phyloP scores from a whole-genome alignment of 495 filamentous ascomycete species.

The Filosporella fistucella region DNA sequence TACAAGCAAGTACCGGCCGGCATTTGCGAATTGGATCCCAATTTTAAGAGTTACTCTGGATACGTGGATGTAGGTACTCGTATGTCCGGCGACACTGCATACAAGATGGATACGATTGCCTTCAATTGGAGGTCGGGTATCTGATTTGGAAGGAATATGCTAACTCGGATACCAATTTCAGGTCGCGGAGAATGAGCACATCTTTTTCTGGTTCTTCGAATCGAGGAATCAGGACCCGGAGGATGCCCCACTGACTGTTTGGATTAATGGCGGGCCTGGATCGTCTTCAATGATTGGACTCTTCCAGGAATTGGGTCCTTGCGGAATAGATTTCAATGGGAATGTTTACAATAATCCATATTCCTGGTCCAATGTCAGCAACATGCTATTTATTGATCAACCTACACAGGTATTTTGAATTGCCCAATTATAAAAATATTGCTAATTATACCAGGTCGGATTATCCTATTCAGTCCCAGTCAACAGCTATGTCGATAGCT shows the following conservation, averaged over 20 bases:
- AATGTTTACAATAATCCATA: slow-evolving; percentile 49
- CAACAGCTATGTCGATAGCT: slow-evolving; percentile 36
- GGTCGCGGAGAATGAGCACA: slow-evolving; percentile 54
- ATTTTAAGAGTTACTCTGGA: slow-evolving; percentile 61
- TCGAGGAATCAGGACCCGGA: slow-evolving; percentile 46
- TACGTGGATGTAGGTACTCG: slow-evolving; percentile 67
- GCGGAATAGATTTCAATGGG: slow-evolving; percentile 39
- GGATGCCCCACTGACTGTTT: slow-evolving; percentile 54
- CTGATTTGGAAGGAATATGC: no score
- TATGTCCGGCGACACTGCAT: no score
- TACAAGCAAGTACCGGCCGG: slow-evolving; percentile 60
- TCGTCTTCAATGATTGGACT: slow-evolving; percentile 57
- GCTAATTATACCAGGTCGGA: slow-evolving; percentile 32
- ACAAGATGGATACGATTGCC: no score
- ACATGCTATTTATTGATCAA: slow-evolving; percentile 57
- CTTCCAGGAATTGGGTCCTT: slow-evolving; percentile 61
- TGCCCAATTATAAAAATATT: neutral
- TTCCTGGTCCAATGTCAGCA: slow-evolving; percentile 53
- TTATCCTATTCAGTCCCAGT: slow-evolving; percentile 55
- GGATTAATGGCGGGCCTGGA: slow-evolving; percentile 59
- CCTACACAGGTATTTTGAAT: slow-evolving; percentile 36
- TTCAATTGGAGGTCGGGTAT: no score
- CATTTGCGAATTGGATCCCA: slow-evolving; percentile 61
- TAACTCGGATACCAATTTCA: no score
- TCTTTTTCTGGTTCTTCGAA: slow-evolving; percentile 67